Conservation (phyloP, 306 rosid species). For the Glycine latifolia region DNA sequence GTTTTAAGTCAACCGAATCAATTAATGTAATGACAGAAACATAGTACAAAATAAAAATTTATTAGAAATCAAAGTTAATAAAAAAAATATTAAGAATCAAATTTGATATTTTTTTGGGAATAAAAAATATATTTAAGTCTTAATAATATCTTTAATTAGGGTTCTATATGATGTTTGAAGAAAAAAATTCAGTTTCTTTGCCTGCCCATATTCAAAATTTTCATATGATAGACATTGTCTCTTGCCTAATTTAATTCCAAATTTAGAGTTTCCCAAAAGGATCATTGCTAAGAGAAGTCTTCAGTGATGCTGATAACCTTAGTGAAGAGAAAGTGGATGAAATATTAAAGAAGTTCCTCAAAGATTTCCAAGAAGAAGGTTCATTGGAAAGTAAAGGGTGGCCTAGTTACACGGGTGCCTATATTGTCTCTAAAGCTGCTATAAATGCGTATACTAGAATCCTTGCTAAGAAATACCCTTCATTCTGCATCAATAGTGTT, state of each 20-base stretch:
- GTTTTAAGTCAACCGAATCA: too few species aligned
- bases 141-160: too few species aligned
- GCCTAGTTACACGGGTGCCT: slow-evolving; percentile 35
- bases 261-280: slow-evolving; percentile 31
- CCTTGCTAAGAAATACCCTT: slow-evolving; percentile 42
- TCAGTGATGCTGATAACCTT: slow-evolving; percentile 46
- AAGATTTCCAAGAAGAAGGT: slow-evolving; percentile 52
- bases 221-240: too few species aligned
- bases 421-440: slow-evolving; percentile 54
- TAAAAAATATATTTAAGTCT: too few species aligned
- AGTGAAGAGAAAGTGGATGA: slow-evolving; percentile 52
- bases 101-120: too few species aligned
- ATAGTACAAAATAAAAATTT: too few species aligned
- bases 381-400: slow-evolving; percentile 44
- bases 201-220: neutral
- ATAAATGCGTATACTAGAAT: slow-evolving; percentile 57
- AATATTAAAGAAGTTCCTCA: slow-evolving; percentile 42
- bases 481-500: slow-evolving; percentile 48
- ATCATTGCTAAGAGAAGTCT: slow-evolving; percentile 47
- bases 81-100: too few species aligned
- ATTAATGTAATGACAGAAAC: too few species aligned
- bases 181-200: too few species aligned
- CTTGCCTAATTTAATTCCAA: neutral
- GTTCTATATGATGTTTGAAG: too few species aligned
- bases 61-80: too few species aligned